A percentile compares a stretch with the other conserved stretches of the same genome.
phyloP scores from a whole-genome alignment of 2,329 filamentous ascomycete species.

The Acrocalymma vagum region DNA sequence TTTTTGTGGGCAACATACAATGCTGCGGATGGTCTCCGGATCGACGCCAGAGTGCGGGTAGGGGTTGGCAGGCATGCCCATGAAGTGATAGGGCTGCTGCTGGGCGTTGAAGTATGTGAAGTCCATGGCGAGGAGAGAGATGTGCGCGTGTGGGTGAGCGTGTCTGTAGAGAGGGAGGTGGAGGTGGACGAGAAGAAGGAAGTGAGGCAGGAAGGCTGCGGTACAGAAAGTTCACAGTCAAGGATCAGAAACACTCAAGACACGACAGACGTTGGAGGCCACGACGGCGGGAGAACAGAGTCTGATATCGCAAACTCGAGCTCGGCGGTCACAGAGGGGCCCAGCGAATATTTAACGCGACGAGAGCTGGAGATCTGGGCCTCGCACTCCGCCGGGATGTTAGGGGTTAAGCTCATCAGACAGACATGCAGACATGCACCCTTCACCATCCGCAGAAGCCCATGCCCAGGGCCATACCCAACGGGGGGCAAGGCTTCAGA shows the following conservation, averaged over 20 bases:
- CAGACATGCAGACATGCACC: slow-evolving; percentile 18
- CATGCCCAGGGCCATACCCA: too few species aligned
- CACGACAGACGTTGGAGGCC: too few species aligned
- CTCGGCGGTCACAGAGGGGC: background rate
- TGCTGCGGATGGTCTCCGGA: slow-evolving; percentile 46
- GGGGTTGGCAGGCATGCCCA: slow-evolving; percentile 53
- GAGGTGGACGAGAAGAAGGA: slow-evolving; percentile 2
- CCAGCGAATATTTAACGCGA: slow-evolving; percentile 8
- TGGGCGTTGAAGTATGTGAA: slow-evolving; percentile 62
- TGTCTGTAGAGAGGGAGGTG: slow-evolving; percentile 1
- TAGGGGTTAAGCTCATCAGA: slow-evolving; percentile 17
- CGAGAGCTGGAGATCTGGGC: slow-evolving; percentile 23
- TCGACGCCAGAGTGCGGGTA: slow-evolving; percentile 44
- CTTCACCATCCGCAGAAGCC: slow-evolving; percentile 19
- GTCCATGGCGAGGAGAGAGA: slow-evolving; percentile 57
- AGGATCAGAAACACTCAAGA: too few species aligned
- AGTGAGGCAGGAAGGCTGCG: background rate
- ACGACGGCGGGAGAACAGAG: background rate
- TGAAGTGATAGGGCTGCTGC: slow-evolving; percentile 58
- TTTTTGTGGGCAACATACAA: slow-evolving; percentile 35
- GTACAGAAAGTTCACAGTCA: background rate
- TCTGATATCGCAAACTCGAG: slow-evolving; percentile 2
- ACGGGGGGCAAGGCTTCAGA: too few species aligned
- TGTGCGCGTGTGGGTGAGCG: slow-evolving; percentile 4
- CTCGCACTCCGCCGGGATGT: slow-evolving; percentile 19